Evolutionary conservation across 202 grass and related monocot species (phyloP).

Genomic region (Sporobolus alterniflorus): DNA sequence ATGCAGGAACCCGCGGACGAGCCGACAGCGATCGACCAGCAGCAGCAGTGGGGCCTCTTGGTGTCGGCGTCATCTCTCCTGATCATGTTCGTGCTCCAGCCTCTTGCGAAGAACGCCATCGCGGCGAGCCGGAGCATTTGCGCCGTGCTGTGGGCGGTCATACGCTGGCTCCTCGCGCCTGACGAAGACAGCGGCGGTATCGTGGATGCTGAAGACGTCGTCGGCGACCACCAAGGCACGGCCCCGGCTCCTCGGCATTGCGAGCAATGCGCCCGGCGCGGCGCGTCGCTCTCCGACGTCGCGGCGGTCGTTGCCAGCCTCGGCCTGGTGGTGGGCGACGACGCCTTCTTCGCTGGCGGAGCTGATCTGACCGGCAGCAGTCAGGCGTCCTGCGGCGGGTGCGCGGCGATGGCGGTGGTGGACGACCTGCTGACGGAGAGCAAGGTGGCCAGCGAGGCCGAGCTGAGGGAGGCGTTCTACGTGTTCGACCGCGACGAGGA

Average conservation of each 20-base stretch:
- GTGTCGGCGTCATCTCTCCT: constrained; percentile 52
- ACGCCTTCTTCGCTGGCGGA: not conserved
- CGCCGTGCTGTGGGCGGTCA: not conserved
- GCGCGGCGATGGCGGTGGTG: constrained; percentile 21
- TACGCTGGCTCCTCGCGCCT: not conserved
- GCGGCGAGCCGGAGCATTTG: not conserved
- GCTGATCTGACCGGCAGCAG: not conserved
- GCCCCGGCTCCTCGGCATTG: not conserved
- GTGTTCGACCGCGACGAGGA: constrained; percentile 91
- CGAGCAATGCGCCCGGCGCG: not conserved
- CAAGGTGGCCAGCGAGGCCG: constrained; percentile 62
- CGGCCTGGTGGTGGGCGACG: not conserved
- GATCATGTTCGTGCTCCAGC: constrained; percentile 32
- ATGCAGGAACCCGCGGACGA: no score
- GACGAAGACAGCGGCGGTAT: not conserved
- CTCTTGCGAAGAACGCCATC: constrained; percentile 9
- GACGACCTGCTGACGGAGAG: constrained; percentile 53
- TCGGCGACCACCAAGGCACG: not conserved
- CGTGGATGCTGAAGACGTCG: not conserved
- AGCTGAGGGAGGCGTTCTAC: constrained; percentile 72
- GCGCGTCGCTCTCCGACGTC: constrained; percentile 7
- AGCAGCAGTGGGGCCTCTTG: not conserved
- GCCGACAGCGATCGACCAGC: no score
- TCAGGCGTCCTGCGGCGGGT: not conserved
- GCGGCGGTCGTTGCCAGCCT: constrained; percentile 36